phyloP scores from a whole-genome alignment of 768 basidiomycete species.

The Agrocybe pediades region DNA sequence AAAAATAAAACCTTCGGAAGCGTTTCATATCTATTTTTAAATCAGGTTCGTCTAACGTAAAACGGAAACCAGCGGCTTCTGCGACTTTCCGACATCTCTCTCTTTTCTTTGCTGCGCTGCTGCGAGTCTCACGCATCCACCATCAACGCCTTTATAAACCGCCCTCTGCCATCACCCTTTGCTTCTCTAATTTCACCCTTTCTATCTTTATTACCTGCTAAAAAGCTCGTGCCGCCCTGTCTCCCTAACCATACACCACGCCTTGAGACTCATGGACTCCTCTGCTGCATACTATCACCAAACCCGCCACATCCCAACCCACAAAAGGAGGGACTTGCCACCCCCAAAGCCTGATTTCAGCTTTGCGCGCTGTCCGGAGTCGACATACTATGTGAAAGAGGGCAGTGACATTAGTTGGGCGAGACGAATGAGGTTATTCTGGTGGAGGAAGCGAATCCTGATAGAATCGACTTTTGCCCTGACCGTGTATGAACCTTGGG shows the following conservation, averaged over 20 bases:
- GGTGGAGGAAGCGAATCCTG: slow-evolving; percentile 49
- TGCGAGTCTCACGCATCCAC: neutral
- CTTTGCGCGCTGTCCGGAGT: neutral
- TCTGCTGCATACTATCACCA: neutral
- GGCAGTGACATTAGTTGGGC: neutral
- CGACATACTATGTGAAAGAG: neutral
- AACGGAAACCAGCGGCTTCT: neutral
- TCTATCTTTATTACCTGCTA: too few relatives aligned
- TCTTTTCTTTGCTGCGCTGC: neutral
- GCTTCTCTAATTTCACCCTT: too few relatives aligned
- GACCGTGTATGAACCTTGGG: slow-evolving; percentile 53
- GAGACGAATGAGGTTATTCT: slow-evolving; percentile 24
- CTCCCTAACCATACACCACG: neutral
- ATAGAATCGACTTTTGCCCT: slow-evolving; percentile 53
- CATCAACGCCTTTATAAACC: too few relatives aligned
- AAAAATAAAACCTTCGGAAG: neutral
- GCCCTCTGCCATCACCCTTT: too few relatives aligned
- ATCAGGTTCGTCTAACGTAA: neutral
- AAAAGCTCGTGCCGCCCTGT: neutral
- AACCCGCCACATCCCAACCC: neutral
- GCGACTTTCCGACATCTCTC: neutral
- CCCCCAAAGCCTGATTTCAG: neutral
- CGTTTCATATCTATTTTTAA: neutral
- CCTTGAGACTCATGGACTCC: neutral
- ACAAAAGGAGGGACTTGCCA: neutral